Base-by-base conservation (phyloP, 2,329 filamentous ascomycete genomes). In the Trichoderma hamatum region DNA sequence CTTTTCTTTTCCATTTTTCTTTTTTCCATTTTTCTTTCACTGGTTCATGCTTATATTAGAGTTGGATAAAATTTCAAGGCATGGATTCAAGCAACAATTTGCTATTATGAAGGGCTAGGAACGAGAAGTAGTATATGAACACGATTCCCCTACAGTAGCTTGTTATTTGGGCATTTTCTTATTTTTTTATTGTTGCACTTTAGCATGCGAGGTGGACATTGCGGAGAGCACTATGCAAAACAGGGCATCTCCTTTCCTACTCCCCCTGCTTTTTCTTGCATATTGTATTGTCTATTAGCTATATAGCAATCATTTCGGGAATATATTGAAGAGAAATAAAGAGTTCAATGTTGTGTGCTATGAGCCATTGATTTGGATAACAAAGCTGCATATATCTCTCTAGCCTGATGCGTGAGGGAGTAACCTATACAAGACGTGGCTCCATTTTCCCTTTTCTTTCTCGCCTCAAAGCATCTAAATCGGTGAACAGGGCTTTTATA, bases 141-240 rank as follows among this genome's bases (percentile, higher is more conserved):
- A 67, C 54, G 54, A 59, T 67, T 67, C 64, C 54, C 54, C 64
- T 59, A 39, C 54, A 43, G 36, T 59, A 21, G 16, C 39, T 51
- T 59, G 39, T 32, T 28, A 51, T 58, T 34, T 28, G 21, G 13
- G 32, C 59, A 46, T 49, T 62, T 34, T 11, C 28, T 32, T n/a
- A n/a, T 14, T 34, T 39, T 65, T 28, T 34, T 5, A 14, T 19
- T 43, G 39, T 21, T 49, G 46, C 10, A 26, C 26, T 59, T 51
- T 1, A 2, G 39, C 54, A 67, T 58, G 21, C 34, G 28, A 51
- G 36, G 21, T 67, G 39, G 63, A 24, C 30, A 58, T n/a, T 30
- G 39, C 21, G 55, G 14, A 51, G 54, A 58, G 30, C 63, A 46
- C 26, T 67, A 21, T 67, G 59, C 14, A 32, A 49, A 32, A 43